These are phyloP conservation scores for Arthrobotrys musiformis DNA, from an alignment of 2,329 filamentous ascomycete genomes.

Conservation along the genomic window DNA sequence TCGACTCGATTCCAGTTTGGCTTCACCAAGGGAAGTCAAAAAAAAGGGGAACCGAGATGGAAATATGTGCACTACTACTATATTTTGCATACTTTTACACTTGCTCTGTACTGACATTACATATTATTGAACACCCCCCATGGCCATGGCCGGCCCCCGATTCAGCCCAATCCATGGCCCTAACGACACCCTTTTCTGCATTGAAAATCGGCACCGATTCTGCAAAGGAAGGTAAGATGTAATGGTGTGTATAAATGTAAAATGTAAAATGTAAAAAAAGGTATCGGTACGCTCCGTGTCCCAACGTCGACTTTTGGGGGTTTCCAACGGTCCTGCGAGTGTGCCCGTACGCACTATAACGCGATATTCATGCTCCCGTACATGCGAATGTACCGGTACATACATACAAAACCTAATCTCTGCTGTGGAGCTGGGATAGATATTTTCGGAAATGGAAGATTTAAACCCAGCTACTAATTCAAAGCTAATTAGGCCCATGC, in stretches of 20 bases:
- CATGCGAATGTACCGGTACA: slow-evolving; percentile 1
- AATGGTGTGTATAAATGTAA: no score
- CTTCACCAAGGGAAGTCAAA: no score
- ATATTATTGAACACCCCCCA: no score
- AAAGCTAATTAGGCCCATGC: background rate
- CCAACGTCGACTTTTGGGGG: background rate
- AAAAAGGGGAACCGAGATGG: slow-evolving; percentile 38
- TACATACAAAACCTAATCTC: slow-evolving; percentile 16
- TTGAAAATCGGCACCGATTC: background rate
- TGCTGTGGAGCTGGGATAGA: slow-evolving; percentile 23
- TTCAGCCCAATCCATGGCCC: slow-evolving; percentile 1
- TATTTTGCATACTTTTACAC: no score
- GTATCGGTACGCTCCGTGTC: slow-evolving; percentile 8
- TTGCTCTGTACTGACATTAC: no score
- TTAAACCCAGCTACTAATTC: background rate
- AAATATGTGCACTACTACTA: no score
- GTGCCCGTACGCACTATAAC: background rate
- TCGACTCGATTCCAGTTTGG: background rate
- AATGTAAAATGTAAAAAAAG: background rate
- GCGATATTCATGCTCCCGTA: background rate
- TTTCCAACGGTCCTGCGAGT: background rate
- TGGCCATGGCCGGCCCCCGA: no score
- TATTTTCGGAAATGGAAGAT: slow-evolving; percentile 36
- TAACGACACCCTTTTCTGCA: background rate
- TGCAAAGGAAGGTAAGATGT: slow-evolving; percentile 3